These are phyloP conservation scores for Letharia columbiana DNA, from an alignment of 495 filamentous ascomycete species.

Conservation along the genomic window DNA sequence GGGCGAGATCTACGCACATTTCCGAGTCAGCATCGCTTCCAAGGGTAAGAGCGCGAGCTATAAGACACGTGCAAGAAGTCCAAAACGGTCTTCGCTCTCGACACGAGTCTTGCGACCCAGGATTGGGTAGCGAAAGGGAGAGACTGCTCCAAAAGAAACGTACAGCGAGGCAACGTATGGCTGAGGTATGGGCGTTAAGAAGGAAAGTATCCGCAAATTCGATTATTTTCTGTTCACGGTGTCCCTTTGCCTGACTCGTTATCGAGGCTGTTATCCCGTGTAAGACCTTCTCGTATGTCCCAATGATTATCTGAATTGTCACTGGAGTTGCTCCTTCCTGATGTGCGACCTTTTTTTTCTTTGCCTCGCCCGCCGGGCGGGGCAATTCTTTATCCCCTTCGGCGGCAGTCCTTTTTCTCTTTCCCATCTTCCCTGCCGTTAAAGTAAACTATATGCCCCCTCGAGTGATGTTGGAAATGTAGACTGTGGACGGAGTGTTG, in stretches of 20 bases:
- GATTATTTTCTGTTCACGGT: conserved; percentile 33
- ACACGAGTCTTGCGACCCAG: not conserved
- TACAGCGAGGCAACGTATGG: conserved; percentile 75
- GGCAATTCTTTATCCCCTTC: not conserved
- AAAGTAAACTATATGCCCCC: not conserved
- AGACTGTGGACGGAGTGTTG: not conserved
- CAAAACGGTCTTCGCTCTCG: not conserved
- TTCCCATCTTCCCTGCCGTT: conserved; percentile 31
- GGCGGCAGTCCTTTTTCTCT: conserved; percentile 31
- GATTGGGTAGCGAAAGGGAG: not conserved
- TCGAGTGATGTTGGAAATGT: not conserved
- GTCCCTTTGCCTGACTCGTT: conserved; percentile 23
- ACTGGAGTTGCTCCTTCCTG: not conserved
- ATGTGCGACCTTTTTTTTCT: conserved; percentile 9
- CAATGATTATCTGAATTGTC: conserved; percentile 72
- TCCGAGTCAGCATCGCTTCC: not conserved
- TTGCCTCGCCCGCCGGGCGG: not conserved
- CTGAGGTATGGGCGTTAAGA: conserved; percentile 83
- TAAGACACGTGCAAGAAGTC: not conserved
- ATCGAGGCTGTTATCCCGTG: conserved; percentile 82
- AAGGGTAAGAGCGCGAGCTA: conserved; percentile 51
- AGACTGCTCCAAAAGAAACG: not conserved
- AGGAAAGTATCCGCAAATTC: conserved; percentile 90
- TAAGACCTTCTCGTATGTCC: conserved; percentile 88
- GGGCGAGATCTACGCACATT: conserved; percentile 29